Evolutionary conservation across 495 filamentous ascomycete species (phyloP), one percentile per base, ranked within the genome.

Genomic region (Tuber magnatum): DNA sequence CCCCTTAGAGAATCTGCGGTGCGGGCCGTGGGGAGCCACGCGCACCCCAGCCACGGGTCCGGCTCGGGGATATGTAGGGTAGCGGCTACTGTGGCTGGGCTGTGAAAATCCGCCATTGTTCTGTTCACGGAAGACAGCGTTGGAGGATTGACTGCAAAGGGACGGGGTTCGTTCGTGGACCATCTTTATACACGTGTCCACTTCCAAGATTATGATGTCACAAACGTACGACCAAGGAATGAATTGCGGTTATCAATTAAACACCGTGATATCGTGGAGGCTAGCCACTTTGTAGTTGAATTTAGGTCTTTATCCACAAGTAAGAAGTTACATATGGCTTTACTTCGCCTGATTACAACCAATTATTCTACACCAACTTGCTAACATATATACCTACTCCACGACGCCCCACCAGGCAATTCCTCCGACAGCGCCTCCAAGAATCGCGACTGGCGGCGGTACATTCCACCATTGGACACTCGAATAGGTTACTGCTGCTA

Each of bases 371-470:
- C 56, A 65, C 14, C 3, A 4, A 65, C 12, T 65, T 65, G 28
- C 56, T 35, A 18, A 65, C 14, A 0, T 65, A 65, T 35, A 65
- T 65, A n/a, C n/a, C 56, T 65, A 65, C 41, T 40, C 77, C 42
- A 88, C 86, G 41, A 88, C 89, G 16, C 87, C 91, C 84, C 88
- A 93, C 87, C 91, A 88, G 46, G 86, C 81, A 78, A 93, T 61
- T 0, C 92, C 92, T 77, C 91, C 82, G 12, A 89, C 82, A 12
- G 86, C 91, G n/a, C 92, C 91, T 22, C 89, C 65, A 0, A 92
- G 24, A 81, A 94, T 93, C 1, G 90, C 88, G n/a, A 85, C 70
- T 0, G 91, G 88, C 1, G 91, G 87, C 12, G 84, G 85, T 0
- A 92, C 79, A 6, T 83, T 81, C 82, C 92, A 92, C 86, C 89